Evolutionary conservation across 768 basidiomycete species (phyloP).

Genomic region (Serendipita sp.): DNA sequence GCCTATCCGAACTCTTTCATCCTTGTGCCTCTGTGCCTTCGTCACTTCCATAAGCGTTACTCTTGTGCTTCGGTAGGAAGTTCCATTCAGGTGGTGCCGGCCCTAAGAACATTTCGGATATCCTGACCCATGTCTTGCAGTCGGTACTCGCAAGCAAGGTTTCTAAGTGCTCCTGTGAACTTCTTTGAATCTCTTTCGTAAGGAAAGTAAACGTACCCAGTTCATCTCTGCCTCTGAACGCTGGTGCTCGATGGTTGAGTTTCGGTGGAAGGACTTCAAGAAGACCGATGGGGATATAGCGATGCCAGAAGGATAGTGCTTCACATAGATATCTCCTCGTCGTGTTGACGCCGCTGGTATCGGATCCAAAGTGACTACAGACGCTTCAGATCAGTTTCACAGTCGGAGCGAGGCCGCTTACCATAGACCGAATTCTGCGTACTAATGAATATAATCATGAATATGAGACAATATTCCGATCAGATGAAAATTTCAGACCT

Average conservation of each 20-base stretch:
- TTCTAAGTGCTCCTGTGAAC: conserved; percentile 29
- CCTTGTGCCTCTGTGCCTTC: conserved; percentile 38
- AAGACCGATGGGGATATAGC: conserved; percentile 88
- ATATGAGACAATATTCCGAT: neutral
- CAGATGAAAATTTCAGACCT: conserved; percentile 28
- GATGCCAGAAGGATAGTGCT: conserved; percentile 88
- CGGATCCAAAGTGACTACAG: conserved; percentile 66
- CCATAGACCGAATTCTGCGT: conserved; percentile 73
- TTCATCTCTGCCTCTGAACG: conserved; percentile 75
- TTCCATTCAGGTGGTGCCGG: conserved; percentile 66
- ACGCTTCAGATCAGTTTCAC: conserved; percentile 2
- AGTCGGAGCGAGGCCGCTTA: conserved; percentile 21
- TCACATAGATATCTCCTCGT: conserved; percentile 90
- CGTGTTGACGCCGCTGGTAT: conserved; percentile 79
- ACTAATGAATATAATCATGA: conserved; percentile 28
- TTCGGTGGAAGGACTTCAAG: conserved; percentile 64
- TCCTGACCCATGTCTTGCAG: conserved; percentile 78
- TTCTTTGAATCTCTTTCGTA: neutral
- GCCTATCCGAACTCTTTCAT: conserved; percentile 14
- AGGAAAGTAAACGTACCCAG: conserved; percentile 39
- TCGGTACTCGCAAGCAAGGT: conserved; percentile 66
- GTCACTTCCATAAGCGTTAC: conserved; percentile 48
- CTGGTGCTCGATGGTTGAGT: conserved; percentile 83
- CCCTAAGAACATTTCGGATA: conserved; percentile 91
- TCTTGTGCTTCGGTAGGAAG: conserved; percentile 91